Evolutionary conservation across 2,329 filamentous ascomycete species (phyloP).

Genomic region (Thielaviopsis populi): DNA sequence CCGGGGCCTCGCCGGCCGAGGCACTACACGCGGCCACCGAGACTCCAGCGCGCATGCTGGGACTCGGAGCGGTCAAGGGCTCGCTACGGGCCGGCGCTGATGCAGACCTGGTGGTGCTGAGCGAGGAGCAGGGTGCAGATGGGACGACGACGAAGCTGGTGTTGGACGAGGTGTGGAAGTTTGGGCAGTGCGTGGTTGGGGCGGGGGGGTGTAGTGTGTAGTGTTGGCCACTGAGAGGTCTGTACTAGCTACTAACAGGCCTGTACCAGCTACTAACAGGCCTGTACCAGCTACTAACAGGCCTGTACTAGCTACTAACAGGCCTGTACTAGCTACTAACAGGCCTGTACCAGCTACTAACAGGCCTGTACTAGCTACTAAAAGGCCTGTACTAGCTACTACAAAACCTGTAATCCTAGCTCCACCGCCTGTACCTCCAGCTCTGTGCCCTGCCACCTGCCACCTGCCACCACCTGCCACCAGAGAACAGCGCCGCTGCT

Average conservation of each 20-base stretch:
- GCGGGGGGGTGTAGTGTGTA: no score
- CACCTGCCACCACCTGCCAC: no score
- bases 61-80: constrained; percentile 52
- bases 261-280: no score
- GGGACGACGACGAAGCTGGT: constrained; percentile 36
- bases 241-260: neutral
- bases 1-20: constrained; percentile 50
- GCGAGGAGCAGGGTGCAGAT: constrained; percentile 32
- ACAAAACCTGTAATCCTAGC: no score
- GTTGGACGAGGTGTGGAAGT: constrained; percentile 71
- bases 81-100: constrained; percentile 46
- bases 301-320: neutral
- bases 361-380: neutral
- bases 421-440: no score
- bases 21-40: constrained; percentile 58
- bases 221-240: no score
- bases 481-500: no score
- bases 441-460: no score
- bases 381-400: neutral
- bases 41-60: constrained; percentile 65
- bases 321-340: no score
- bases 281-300: neutral
- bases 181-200: constrained; percentile 39
- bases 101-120: constrained; percentile 55
- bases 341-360: neutral